Evolutionary conservation across 2,329 filamentous ascomycete species (phyloP), one percentile per base, ranked within the genome.

Genomic region (Parascedosporium putredinis): DNA sequence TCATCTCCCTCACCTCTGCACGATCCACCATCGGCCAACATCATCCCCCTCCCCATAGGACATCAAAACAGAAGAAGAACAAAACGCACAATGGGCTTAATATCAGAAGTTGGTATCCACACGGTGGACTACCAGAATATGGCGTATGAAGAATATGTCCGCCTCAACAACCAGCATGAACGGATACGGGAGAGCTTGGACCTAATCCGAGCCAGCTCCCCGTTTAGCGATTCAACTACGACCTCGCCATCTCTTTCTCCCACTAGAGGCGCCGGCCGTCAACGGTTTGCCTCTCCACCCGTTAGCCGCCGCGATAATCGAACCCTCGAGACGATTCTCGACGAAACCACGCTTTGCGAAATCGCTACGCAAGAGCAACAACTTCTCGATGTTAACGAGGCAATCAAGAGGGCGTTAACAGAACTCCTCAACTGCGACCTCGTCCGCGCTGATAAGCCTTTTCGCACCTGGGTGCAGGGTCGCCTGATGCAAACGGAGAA

Each of bases 401-500:
- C 73, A 56, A 77, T 81, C 65, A 82, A 82, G 65, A 71, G 76
- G 27, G 73, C 76, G 2, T 59, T 82, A 56, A 82, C 77, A 5
- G 77, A 80, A 60, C 70, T 82, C 12, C 71, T 82, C 57, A 82
- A 81, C 63, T 80, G 75, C 62, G 72, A 76, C 22, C 64, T 70
- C 33, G 74, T 79, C 14, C 73, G 76, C 38, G 63, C 60, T 43
- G 74, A 79, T 52, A 62, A 64, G 24, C 65, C 68, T 1, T 73
- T 78, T 58, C 74, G 78, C 45, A 76, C 70, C 52, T 81, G 75
- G 73, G 74, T 81, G 29, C 78, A 81, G 60, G 69, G 72, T 18
- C 67, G 76, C 12, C 65, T 82, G 23, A 73, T 82, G 72, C 75
- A 80, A 56, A 79, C 77, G 18, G 77, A 81, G 58, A 73, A 74